Conservation (phyloP, 2,329 filamentous ascomycete genomes). For the Trichoderma pleuroti region DNA sequence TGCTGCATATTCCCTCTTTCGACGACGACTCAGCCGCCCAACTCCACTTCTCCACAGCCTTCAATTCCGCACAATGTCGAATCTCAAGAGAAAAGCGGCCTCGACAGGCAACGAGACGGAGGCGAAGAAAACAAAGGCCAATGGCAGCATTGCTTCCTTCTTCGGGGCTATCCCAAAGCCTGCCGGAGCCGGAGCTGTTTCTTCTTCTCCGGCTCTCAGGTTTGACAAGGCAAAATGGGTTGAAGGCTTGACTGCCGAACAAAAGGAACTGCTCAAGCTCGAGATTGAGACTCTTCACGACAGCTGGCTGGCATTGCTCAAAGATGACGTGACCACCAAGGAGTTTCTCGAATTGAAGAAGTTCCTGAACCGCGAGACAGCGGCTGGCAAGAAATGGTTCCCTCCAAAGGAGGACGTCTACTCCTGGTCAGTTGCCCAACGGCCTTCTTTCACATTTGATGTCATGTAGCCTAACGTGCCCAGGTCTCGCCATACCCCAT, state of each 20-base stretch:
- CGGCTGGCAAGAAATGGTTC: constrained; percentile 73
- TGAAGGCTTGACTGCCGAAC: constrained; percentile 72
- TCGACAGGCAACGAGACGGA: constrained; percentile 40
- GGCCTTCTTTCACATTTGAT: background rate
- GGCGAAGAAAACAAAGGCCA: constrained; percentile 67
- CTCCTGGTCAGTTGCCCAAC: constrained; percentile 65
- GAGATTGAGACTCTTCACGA: constrained; percentile 91
- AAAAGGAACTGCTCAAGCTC: constrained; percentile 75
- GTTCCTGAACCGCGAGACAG: constrained; percentile 77
- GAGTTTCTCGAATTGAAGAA: constrained; percentile 86
- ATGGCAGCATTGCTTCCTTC: constrained; percentile 84
- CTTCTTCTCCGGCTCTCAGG: constrained; percentile 42
- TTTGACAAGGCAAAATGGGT: constrained; percentile 93
- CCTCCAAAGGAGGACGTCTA: constrained; percentile 88
- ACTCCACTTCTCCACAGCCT: constrained; percentile 20
- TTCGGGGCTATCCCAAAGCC: constrained; percentile 66
- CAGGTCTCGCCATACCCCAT: constrained; percentile 91
- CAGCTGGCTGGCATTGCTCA: constrained; percentile 85
- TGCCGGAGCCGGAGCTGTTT: constrained; percentile 26
- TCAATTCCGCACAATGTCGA: constrained; percentile 41
- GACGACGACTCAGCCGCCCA: constrained; percentile 16
- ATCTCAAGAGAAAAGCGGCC: constrained; percentile 65
- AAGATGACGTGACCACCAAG: constrained; percentile 74
- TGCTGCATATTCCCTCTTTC: constrained; percentile 16
- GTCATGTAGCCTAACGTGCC: background rate